These are phyloP conservation scores for Mycena floridula DNA, from an alignment of 768 basidiomycete genomes.

Conservation along the genomic window DNA sequence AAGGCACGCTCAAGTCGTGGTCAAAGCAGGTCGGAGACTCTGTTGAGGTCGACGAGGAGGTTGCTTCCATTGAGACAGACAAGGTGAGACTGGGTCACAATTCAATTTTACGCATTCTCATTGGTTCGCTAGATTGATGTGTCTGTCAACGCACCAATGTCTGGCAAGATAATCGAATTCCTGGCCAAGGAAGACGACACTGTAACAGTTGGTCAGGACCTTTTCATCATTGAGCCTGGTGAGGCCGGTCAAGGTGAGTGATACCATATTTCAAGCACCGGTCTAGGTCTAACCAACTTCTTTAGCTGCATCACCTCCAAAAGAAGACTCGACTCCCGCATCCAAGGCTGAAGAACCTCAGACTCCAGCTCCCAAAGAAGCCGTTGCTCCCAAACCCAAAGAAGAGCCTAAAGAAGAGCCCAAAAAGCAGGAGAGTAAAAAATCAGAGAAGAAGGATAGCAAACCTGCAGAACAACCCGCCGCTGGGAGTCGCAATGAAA, in stretches of 20 bases:
- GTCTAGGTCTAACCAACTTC: not conserved
- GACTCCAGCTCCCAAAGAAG: not conserved
- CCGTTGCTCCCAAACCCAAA: constrained; percentile 16
- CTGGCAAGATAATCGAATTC: constrained; percentile 83
- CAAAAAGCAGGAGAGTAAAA: not conserved
- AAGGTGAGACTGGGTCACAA: constrained; percentile 70
- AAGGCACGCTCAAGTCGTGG: constrained; percentile 95
- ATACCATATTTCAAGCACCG: not conserved
- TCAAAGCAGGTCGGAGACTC: constrained; percentile 88
- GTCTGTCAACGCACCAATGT: constrained; percentile 86
- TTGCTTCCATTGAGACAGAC: constrained; percentile 98
- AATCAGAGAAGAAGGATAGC: constrained; percentile 3
- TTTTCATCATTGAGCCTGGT: constrained; percentile 87
- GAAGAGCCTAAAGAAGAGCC: constrained; percentile 21
- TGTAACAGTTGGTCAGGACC: constrained; percentile 90
- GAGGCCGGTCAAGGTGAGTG: constrained; percentile 46
- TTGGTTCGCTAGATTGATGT: constrained; percentile 76
- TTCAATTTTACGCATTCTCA: constrained; percentile 4
- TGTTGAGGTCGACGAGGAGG: constrained; percentile 90
- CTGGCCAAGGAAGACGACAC: constrained; percentile 91
- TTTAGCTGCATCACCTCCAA: not conserved
- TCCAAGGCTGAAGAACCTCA: not conserved
- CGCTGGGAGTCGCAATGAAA: constrained; percentile 68
- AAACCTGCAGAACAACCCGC: constrained; percentile 12
- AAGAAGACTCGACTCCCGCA: not conserved